Base-by-base conservation (phyloP, 257 asterid species). In the Misopates orontium region DNA sequence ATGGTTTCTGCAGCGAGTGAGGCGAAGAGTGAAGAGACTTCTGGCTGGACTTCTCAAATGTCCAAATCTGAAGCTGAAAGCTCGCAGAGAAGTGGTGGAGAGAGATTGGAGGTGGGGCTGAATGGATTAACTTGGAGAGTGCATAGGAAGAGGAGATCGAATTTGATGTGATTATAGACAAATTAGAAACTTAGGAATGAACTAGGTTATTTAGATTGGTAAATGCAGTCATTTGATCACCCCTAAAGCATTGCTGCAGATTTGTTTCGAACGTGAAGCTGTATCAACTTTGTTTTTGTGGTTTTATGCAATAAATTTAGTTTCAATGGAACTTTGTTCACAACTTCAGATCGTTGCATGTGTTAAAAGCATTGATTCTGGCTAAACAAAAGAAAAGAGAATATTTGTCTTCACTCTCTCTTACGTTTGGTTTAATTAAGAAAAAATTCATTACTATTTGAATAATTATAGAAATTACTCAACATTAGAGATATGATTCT, bases 71-170 rank as follows among this genome's bases (percentile, higher is more conserved):
- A 83, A 78, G 88, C 79, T 18, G 83, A 73, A 61, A 76, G 79
- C 44, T 72, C 93, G 60, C 78, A 69, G 24, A 78, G 51, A 58
- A 73, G 68, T 16, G 83, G 84, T 22, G 24, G 60, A 42, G 82
- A 80, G 3, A 66, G 68, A 51, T 56, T 70, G 62, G 82, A 70
- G 23, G 74, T 73, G n/a, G 71, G 83, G 53, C 56, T 80, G 72
- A 78, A 64, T 64, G 95, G 87, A 51, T 71, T 87, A 68, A 81
- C 94, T 23, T 94, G 99, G 99, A 87, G 71, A 64, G 72, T 85
- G 18, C 88, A 83, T 59, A 83, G 85, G 79, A 93, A 83, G 72
- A 93, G 76, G 81, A 82, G 99, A 69, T 93, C 99, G 31, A 90
- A 91, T 72, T 79, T 93, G 82, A 65, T 60, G 65, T 75, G 84